Percentiles rank a stretch among this genome's conserved stretches.
phyloP scores from a whole-genome alignment of 768 basidiomycete species.

The Psilocybe subaeruginosa region DNA sequence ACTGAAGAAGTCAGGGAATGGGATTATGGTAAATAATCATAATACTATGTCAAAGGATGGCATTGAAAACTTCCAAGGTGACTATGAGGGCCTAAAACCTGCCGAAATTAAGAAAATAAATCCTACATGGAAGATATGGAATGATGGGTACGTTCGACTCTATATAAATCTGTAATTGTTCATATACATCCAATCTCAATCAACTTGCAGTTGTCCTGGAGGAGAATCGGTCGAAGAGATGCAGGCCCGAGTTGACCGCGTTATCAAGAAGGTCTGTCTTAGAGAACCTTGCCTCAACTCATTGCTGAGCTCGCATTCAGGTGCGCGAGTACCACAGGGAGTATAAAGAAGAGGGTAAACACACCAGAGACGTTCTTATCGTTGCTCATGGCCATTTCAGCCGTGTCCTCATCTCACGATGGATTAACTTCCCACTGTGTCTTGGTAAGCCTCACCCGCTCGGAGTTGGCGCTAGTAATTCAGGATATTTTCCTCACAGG shows the following conservation, averaged over 20 bases:
- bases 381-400: conserved; percentile 90
- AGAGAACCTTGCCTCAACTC: background rate
- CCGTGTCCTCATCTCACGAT: conserved; percentile 32
- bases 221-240: conserved; percentile 87
- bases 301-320: conserved; percentile 33
- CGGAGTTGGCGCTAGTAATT: background rate
- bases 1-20: conserved; percentile 80
- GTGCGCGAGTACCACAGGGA: conserved; percentile 73
- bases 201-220: conserved; percentile 72
- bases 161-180: background rate
- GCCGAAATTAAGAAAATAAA: conserved; percentile 73
- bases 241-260: conserved; percentile 73
- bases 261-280: conserved; percentile 64
- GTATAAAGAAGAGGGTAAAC: conserved; percentile 68
- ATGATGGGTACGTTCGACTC: conserved; percentile 60
- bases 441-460: conserved; percentile 28
- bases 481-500: conserved; percentile 39
- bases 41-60: background rate
- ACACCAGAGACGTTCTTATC: conserved; percentile 81
- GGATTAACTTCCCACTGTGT: conserved; percentile 28
- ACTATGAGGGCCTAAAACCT: conserved; percentile 84
- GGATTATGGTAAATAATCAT: conserved; percentile 65
- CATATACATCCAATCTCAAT: conserved; percentile 1
- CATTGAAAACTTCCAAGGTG: conserved; percentile 43
- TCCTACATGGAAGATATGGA: conserved; percentile 81